Base-by-base conservation (phyloP, 2,329 filamentous ascomycete genomes). In the Trichoderma cornu-damae region DNA sequence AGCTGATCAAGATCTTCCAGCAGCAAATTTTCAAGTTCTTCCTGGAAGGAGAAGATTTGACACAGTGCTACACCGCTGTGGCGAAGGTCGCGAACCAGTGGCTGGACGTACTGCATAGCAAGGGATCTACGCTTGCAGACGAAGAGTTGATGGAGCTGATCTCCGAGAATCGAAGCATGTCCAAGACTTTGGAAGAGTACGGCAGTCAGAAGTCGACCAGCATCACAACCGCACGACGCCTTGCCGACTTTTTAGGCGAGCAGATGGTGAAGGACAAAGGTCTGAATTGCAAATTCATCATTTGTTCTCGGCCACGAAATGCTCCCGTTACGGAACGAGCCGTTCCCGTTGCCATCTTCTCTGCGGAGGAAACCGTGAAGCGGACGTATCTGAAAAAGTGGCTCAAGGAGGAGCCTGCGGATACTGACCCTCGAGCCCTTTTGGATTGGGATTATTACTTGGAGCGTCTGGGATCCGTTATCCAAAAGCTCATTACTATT, bases 211-310 rank as follows among this genome's bases (percentile, higher is more conserved):
- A 99, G 70, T 97, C 93, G 0, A 99, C 94, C 1, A 96, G 94
- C n/a, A 99, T 99, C 70, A 99, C 94, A 2, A 99, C 94, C 0
- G 94, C 94, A 9, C 94, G 88, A 67, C 90, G 94, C 61, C 75
- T 99, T 40, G 94, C 94, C 34, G 94, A 99, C 68, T 99, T 99
- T 69, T 70, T 99, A 61, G 94, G 94, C 34, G 93, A 96, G 70
- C 91, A 96, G 69, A 99, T 99, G 95, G 86, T 96, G 66, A 99
- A 99, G 69, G 95, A 99, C 74, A 99, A 97, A 73, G 94, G 94
- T 3, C 73, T 99, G 65, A 99, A 99, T 76, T 99, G 94, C 85
- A 97, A 97, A 74, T 99, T 97, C 72, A 96, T 99, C 70, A 96
- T 99, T 67, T 96, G 92, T 51, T 82, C 90, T 12, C 84, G 82